These are phyloP conservation scores for Odontarrhena argentea DNA, from an alignment of 345 rosid genomes.

Conservation along the genomic window DNA sequence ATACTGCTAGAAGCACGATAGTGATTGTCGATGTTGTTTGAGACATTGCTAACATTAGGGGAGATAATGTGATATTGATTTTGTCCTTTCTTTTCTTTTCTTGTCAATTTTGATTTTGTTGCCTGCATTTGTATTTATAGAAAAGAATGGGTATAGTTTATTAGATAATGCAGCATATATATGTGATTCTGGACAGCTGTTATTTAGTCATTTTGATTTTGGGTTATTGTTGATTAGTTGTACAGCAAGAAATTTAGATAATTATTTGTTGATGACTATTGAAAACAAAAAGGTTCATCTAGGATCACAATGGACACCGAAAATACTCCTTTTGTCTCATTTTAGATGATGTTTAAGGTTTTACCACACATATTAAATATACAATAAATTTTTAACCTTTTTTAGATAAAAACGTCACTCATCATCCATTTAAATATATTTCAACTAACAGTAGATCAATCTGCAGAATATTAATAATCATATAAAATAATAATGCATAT, in stretches of 20 bases:
- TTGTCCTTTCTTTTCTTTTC: not conserved
- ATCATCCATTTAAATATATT: too few relatives aligned
- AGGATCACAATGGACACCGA: not conserved
- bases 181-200: conserved; percentile 3
- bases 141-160: not conserved
- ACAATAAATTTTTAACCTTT: too few relatives aligned
- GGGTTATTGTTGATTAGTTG: not conserved
- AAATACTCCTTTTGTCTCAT: not conserved
- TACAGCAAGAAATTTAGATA: not conserved
- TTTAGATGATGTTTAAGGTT: too few relatives aligned
- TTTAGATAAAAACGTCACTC: too few relatives aligned
- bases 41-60: conserved; percentile 10
- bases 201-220: not conserved
- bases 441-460: too few relatives aligned
- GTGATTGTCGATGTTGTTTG: conserved; percentile 7
- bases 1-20: conserved; percentile 2
- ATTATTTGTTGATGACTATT: not conserved
- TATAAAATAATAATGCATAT: too few relatives aligned
- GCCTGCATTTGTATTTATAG: conserved; percentile 14
- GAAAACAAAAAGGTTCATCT: not conserved
- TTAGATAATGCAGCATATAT: not conserved
- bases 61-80: conserved; percentile 1
- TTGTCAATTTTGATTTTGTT: not conserved
- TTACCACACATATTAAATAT: too few relatives aligned
- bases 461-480: too few relatives aligned